Evolutionary conservation across 805 yeast species (phyloP).

Genomic region (Yarrowia porcina): DNA sequence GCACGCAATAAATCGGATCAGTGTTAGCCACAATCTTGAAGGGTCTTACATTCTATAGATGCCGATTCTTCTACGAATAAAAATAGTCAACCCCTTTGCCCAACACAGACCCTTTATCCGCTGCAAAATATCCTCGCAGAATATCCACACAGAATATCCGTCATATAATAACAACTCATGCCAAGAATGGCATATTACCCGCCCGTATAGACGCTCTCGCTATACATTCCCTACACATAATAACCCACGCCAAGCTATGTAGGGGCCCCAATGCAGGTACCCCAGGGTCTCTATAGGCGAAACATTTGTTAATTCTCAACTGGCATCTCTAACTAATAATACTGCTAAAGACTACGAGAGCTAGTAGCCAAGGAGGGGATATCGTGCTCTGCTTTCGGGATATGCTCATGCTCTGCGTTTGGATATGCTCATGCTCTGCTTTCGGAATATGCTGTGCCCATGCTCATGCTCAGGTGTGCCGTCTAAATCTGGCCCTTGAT

Average conservation of each 20-base stretch:
- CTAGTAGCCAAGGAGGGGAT: not conserved
- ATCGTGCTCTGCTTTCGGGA: not conserved
- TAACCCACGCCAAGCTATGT: not conserved
- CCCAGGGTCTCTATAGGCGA: not conserved
- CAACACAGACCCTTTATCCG: too few species aligned
- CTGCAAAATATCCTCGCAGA: too few species aligned
- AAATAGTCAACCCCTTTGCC: too few species aligned
- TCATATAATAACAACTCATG: not conserved
- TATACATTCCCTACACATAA: not conserved
- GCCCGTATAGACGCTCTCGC: not conserved
- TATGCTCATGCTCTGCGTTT: not conserved
- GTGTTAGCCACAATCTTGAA: not conserved
- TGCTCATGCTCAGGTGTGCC: too few species aligned
- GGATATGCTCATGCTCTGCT: not conserved
- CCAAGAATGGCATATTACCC: not conserved
- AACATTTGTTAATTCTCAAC: not conserved
- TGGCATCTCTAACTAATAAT: not conserved
- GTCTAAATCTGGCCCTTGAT: constrained; percentile 73
- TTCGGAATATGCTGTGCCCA: not conserved
- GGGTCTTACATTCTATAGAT: too few species aligned
- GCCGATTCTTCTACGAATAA: too few species aligned
- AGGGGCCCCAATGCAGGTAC: not conserved
- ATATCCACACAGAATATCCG: too few species aligned
- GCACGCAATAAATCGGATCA: too few species aligned
- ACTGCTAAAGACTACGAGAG: constrained; percentile 1